Percentiles rank a stretch among this genome's conserved stretches.
phyloP scores from a whole-genome alignment of 2,329 filamentous ascomycete species.

The Aspergillus fumigatiaffinis region DNA sequence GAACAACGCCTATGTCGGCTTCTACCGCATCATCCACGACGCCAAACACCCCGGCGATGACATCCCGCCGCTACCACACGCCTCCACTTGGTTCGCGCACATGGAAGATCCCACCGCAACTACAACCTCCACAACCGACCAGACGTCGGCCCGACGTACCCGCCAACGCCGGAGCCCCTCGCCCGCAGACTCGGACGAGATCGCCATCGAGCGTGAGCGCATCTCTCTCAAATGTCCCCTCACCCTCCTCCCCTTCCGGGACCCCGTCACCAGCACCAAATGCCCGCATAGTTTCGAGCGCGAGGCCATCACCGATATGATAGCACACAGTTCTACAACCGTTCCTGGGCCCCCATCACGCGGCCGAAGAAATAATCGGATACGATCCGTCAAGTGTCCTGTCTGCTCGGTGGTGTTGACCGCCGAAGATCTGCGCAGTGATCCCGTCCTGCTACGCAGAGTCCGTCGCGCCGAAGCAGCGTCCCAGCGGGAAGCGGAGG shows the following conservation, averaged over 20 bases:
- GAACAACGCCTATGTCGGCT: slow-evolving; percentile 59
- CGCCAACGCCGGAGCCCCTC: slow-evolving; percentile 21
- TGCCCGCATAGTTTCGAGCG: slow-evolving; percentile 50
- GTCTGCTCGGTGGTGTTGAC: slow-evolving; percentile 40
- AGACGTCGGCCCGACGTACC: slow-evolving; percentile 11
- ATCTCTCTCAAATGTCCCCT: slow-evolving; percentile 47
- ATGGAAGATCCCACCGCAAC: slow-evolving; percentile 35
- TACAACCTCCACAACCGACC: slow-evolving; percentile 12
- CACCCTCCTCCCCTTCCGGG: slow-evolving; percentile 42
- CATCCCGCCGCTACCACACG: slow-evolving; percentile 51
- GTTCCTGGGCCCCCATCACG: slow-evolving; percentile 19
- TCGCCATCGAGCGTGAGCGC: slow-evolving; percentile 44
- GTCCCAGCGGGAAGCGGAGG: slow-evolving; percentile 25
- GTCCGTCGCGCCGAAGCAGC: slow-evolving; percentile 33
- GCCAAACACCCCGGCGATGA: slow-evolving; percentile 53
- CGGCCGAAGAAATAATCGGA: slow-evolving; percentile 15
- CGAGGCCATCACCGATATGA: slow-evolving; percentile 44
- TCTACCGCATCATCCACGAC: slow-evolving; percentile 61
- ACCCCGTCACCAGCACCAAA: slow-evolving; percentile 47
- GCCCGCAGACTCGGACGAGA: slow-evolving; percentile 37
- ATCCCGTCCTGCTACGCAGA: slow-evolving; percentile 38
- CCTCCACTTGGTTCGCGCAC: slow-evolving; percentile 60
- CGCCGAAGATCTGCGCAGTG: slow-evolving; percentile 34
- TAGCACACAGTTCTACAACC: slow-evolving; percentile 29
- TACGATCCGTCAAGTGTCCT: slow-evolving; percentile 36